Conservation (phyloP, 2,329 filamentous ascomycete species). For the Eutypella sp. region DNA sequence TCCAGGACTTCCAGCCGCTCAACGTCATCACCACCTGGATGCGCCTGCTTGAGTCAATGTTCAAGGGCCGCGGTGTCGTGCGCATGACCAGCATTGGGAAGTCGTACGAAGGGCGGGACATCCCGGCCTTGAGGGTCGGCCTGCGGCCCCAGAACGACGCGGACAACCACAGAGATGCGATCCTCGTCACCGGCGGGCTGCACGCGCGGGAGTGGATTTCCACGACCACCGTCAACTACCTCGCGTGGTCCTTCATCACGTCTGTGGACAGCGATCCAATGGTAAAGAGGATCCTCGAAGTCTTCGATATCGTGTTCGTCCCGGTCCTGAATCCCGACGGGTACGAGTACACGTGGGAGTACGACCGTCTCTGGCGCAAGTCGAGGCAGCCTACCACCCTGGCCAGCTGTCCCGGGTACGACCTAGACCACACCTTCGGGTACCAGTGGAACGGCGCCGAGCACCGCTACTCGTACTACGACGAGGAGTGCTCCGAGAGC, state of each 20-base stretch:
- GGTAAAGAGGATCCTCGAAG: constrained; percentile 73
- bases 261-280: constrained; percentile 67
- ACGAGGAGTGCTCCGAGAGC: constrained; percentile 85
- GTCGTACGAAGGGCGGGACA: constrained; percentile 84
- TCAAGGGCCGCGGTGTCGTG: constrained; percentile 63
- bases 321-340: constrained; percentile 91
- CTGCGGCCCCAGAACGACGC: constrained; percentile 27
- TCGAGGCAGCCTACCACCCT: constrained; percentile 80
- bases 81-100: constrained; percentile 70
- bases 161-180: constrained; percentile 59
- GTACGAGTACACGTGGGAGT: constrained; percentile 89
- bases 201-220: constrained; percentile 97
- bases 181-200: constrained; percentile 78
- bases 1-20: constrained; percentile 85
- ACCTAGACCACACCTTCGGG: constrained; percentile 82
- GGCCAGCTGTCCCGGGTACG: constrained; percentile 79
- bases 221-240: constrained; percentile 82
- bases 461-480: constrained; percentile 37
- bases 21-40: constrained; percentile 86
- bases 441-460: constrained; percentile 74
- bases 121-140: constrained; percentile 75
- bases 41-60: constrained; percentile 83
- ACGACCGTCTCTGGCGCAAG: constrained; percentile 91
- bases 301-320: constrained; percentile 84
- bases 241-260: constrained; percentile 84